A percentile compares a stretch with the other conserved stretches of the same genome.
Conservation (phyloP, 768 basidiomycete genomes). For the Suillus subluteus region DNA sequence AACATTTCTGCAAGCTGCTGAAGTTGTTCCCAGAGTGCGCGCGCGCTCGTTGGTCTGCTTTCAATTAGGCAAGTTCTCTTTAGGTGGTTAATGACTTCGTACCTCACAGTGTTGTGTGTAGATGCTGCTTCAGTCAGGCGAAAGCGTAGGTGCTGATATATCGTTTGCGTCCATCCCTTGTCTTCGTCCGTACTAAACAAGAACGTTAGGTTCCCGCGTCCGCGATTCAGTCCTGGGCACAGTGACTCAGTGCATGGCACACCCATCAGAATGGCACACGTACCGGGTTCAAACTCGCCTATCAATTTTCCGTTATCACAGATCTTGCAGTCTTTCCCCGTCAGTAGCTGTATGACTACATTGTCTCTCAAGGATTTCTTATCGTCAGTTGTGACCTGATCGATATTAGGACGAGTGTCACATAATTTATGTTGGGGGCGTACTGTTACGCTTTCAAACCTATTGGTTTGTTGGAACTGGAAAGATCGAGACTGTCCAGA, state of each 20-base stretch:
- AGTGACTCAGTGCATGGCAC: background rate
- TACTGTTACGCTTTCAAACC: background rate
- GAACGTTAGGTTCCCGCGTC: slow-evolving; percentile 18
- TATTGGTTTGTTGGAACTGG: background rate
- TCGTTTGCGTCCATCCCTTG: slow-evolving; percentile 21
- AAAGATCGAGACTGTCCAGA: background rate
- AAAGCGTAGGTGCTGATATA: slow-evolving; percentile 26
- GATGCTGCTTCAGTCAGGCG: slow-evolving; percentile 11
- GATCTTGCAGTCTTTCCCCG: slow-evolving; percentile 14
- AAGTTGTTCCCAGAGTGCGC: slow-evolving; percentile 20
- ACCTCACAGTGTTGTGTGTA: slow-evolving; percentile 16
- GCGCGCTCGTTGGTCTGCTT: slow-evolving; percentile 21
- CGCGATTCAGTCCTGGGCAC: slow-evolving; percentile 22
- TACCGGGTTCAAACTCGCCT: slow-evolving; percentile 25
- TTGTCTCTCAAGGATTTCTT: slow-evolving; percentile 16
- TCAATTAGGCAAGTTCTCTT: slow-evolving; percentile 5
- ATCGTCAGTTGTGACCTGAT: slow-evolving; percentile 30
- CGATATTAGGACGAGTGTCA: slow-evolving; percentile 1
- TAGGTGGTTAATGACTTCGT: slow-evolving; percentile 9
- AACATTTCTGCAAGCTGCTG: slow-evolving; percentile 19
- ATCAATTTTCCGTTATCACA: slow-evolving; percentile 6
- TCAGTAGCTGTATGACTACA: slow-evolving; percentile 27
- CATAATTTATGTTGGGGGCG: background rate
- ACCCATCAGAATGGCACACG: slow-evolving; percentile 10
- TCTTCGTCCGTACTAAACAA: slow-evolving; percentile 25